A percentile compares a stretch with the other conserved stretches of the same genome.
phyloP scores from a whole-genome alignment of 1,139 yeast genomes.

The Scheffersomyces segobiensis region DNA sequence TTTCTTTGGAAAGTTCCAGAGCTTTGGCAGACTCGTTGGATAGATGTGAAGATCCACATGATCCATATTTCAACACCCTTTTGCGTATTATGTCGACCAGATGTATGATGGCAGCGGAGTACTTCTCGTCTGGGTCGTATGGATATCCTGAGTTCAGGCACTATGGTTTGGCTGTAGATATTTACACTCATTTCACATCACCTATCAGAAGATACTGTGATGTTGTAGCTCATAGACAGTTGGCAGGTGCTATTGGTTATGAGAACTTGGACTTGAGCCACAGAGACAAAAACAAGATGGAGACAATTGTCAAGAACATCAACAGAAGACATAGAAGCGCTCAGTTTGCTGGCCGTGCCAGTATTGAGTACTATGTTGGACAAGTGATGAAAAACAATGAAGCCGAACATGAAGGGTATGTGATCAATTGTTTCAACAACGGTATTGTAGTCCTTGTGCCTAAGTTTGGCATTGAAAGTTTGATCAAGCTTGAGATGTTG shows the following conservation, averaged over 20 bases:
- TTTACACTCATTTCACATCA: slow-evolving; percentile 97
- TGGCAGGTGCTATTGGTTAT: slow-evolving; percentile 96
- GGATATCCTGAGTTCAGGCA: slow-evolving; percentile 94
- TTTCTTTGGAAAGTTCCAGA: slow-evolving; percentile 83
- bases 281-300: slow-evolving; percentile 90
- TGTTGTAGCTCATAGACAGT: slow-evolving; percentile 93
- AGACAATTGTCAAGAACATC: slow-evolving; percentile 81
- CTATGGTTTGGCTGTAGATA: slow-evolving; percentile 96
- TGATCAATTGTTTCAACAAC: slow-evolving; percentile 88
- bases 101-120: slow-evolving; percentile 99
- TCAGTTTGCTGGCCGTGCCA: slow-evolving; percentile 97
- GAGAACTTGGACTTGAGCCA: slow-evolving; percentile 81
- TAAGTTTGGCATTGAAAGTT: slow-evolving; percentile 94
- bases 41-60: slow-evolving; percentile 76
- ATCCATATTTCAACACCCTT: slow-evolving; percentile 90
- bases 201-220: slow-evolving; percentile 99
- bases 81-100: slow-evolving; percentile 96
- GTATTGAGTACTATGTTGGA: slow-evolving; percentile 96
- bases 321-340: slow-evolving; percentile 96
- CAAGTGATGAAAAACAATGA: slow-evolving; percentile 89
- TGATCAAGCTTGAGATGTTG: slow-evolving; percentile 77
- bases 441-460: slow-evolving; percentile 96
- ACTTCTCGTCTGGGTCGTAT: slow-evolving; percentile 90
- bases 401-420: slow-evolving; percentile 80
- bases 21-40: slow-evolving; percentile 94